These are phyloP conservation scores for Entelexis paramagnoliae DNA, from an alignment of 1,139 yeast species.

Conservation along the genomic window DNA sequence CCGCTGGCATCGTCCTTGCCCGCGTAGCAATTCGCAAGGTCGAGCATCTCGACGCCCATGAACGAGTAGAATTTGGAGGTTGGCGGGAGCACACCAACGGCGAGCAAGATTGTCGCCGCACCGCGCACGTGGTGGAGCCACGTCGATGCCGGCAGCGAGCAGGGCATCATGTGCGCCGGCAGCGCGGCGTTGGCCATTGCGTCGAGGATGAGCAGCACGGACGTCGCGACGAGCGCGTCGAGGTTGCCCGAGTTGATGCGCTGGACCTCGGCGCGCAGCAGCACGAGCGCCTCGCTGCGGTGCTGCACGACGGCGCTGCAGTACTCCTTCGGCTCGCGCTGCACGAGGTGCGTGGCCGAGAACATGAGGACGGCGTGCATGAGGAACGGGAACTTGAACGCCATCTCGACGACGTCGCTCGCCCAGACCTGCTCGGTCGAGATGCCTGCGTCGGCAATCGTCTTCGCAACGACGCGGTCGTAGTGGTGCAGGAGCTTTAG, in stretches of 20 bases:
- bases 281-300: conserved; percentile 72
- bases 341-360: conserved; percentile 74
- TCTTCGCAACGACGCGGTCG: conserved; percentile 70
- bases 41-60: conserved; percentile 62
- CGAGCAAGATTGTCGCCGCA: conserved; percentile 87
- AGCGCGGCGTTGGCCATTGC: conserved; percentile 85
- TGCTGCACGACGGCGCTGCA: conserved; percentile 70
- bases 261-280: conserved; percentile 74
- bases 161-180: conserved; percentile 37
- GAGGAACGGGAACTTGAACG: conserved; percentile 77
- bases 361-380: conserved; percentile 88
- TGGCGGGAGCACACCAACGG: conserved; percentile 88
- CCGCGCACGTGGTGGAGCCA: conserved; percentile 97
- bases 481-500: conserved; percentile 77
- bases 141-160: conserved; percentile 75
- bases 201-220: conserved; percentile 80
- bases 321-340: conserved; percentile 38
- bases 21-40: conserved; percentile 33
- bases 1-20: conserved; percentile 15
- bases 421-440: conserved; percentile 83
- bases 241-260: conserved; percentile 75
- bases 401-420: conserved; percentile 74
- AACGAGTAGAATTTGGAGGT: conserved; percentile 35
- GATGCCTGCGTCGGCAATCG: conserved; percentile 85
- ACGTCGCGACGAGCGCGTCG: conserved; percentile 87